Conservation (phyloP, 352 stramenopile genomes). For the Pythium scleroteichum region DNA sequence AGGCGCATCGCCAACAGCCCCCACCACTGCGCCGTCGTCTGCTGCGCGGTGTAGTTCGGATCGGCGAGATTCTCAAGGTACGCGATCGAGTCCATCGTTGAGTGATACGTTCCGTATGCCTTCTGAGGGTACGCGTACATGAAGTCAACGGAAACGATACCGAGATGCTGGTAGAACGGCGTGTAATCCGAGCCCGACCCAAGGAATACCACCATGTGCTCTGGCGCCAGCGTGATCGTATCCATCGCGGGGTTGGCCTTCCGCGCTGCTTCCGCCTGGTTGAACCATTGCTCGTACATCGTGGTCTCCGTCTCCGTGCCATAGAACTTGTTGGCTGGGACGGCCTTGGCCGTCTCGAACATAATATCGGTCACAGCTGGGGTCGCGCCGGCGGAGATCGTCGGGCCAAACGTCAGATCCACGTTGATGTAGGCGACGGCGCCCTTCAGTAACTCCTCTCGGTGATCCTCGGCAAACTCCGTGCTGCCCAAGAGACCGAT, state of each 20-base stretch:
- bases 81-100: constrained; percentile 63
- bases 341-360: constrained; percentile 46
- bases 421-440: constrained; percentile 86
- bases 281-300: constrained; percentile 43
- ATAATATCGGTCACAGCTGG: constrained; percentile 68
- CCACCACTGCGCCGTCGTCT: constrained; percentile 33
- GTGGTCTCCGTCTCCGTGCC: constrained; percentile 22
- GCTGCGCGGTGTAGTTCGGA: constrained; percentile 36
- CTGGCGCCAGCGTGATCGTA: constrained; percentile 33
- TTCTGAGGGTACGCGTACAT: constrained; percentile 36
- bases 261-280: constrained; percentile 30
- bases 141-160: constrained; percentile 78
- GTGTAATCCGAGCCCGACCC: constrained; percentile 76
- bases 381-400: constrained; percentile 48
- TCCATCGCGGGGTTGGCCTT: constrained; percentile 38
- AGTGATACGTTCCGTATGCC: constrained; percentile 75
- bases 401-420: constrained; percentile 61
- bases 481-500: constrained; percentile 82
- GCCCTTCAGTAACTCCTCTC: constrained; percentile 40
- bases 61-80: constrained; percentile 50
- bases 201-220: constrained; percentile 52
- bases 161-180: constrained; percentile 83
- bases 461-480: constrained; percentile 73
- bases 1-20: constrained; percentile 39
- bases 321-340: constrained; percentile 50